These are phyloP conservation scores for Boletus insuetus DNA, from an alignment of 768 basidiomycete genomes.

Conservation along the genomic window DNA sequence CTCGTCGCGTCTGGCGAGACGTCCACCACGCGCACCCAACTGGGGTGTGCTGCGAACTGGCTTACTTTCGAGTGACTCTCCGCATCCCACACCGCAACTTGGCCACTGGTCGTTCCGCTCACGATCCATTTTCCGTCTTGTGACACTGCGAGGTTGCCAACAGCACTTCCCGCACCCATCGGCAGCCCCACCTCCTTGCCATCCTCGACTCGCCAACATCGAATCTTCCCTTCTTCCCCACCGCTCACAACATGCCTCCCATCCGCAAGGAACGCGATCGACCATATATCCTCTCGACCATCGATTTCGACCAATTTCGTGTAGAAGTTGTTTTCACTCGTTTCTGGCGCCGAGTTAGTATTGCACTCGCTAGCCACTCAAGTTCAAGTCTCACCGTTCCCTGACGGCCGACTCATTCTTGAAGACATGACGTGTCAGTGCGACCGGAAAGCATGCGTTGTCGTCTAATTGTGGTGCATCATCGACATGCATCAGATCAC, in stretches of 20 bases:
- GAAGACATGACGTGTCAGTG: background rate
- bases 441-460: background rate
- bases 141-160: slow-evolving; percentile 2
- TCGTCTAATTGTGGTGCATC: no score
- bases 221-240: slow-evolving; percentile 1
- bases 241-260: slow-evolving; percentile 7
- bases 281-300: background rate
- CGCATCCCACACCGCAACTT: background rate
- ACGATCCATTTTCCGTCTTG: slow-evolving; percentile 2
- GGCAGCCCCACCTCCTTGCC: slow-evolving; percentile 3
- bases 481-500: no score
- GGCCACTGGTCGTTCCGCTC: slow-evolving; percentile 3
- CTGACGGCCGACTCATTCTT: background rate
- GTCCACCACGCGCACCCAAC: slow-evolving; percentile 3
- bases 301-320: background rate
- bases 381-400: background rate
- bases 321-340: background rate
- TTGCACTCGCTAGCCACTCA: background rate
- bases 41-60: background rate
- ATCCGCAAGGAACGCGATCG: slow-evolving; percentile 5
- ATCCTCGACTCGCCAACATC: slow-evolving; percentile 1
- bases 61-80: background rate
- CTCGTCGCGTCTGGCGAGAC: background rate
- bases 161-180: background rate
- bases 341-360: background rate